These are phyloP conservation scores for Mycena galericulata DNA, from an alignment of 768 basidiomycete species.

Conservation along the genomic window DNA sequence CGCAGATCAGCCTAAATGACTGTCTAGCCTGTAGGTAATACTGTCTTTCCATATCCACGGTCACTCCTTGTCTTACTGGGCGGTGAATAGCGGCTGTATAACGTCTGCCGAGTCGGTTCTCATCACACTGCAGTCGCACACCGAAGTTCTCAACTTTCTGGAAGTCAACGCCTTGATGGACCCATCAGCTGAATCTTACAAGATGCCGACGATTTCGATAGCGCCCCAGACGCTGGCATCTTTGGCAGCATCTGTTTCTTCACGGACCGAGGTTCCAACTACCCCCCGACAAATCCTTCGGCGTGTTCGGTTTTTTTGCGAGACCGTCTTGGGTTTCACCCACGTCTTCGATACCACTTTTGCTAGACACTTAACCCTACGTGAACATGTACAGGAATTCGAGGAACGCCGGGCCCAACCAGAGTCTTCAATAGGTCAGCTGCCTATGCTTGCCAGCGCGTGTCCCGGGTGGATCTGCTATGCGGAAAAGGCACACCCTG, in stretches of 20 bases:
- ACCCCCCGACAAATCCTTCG: conserved; percentile 73
- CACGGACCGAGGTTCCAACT: conserved; percentile 55
- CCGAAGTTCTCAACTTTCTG: conserved; percentile 89
- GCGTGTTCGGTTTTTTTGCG: conserved; percentile 79
- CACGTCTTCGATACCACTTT: conserved; percentile 96
- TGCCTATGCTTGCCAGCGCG: conserved; percentile 95
- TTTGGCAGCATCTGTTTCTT: conserved; percentile 72
- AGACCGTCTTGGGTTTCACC: conserved; percentile 75
- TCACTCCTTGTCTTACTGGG: not conserved
- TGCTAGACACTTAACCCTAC: conserved; percentile 85
- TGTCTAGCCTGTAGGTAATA: conserved; percentile 97
- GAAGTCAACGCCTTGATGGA: conserved; percentile 60
- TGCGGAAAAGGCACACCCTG: conserved; percentile 96
- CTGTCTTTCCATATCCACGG: not conserved
- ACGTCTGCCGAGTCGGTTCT: conserved; percentile 98
- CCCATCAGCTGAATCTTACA: conserved; percentile 53
- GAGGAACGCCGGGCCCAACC: conserved; percentile 68
- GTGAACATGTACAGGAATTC: conserved; percentile 87
- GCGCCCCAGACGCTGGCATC: conserved; percentile 91
- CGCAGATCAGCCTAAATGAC: conserved; percentile 96
- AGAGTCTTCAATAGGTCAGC: conserved; percentile 44
- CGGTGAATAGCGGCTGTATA: conserved; percentile 85
- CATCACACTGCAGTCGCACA: conserved; percentile 95
- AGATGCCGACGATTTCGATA: conserved; percentile 83
- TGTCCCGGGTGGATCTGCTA: conserved; percentile 99